Evolutionary conservation across 2,329 filamentous ascomycete species (phyloP).

Genomic region (Amphichorda felina): DNA sequence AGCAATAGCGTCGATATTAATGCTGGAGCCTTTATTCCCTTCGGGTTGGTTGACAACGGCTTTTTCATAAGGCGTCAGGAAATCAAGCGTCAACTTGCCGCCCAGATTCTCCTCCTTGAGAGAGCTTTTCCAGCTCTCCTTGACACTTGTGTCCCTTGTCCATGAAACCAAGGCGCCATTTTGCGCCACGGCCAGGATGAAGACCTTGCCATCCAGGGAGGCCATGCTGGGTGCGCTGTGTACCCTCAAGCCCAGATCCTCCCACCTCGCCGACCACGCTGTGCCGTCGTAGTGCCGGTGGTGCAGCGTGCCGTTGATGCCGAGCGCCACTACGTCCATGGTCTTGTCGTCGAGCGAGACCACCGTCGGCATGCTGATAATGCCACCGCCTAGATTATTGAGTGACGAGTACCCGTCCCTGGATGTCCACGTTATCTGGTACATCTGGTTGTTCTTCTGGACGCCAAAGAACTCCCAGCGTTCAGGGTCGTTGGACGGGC

Average conservation of each 20-base stretch:
- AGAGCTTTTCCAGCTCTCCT: too few species aligned
- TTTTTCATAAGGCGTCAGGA: too few species aligned
- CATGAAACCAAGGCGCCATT: too few species aligned
- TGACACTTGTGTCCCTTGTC: too few species aligned
- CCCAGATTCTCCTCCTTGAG: too few species aligned
- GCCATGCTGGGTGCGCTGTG: too few species aligned
- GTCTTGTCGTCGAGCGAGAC: neutral
- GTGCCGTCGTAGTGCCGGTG: neutral
- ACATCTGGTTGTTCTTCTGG: conserved; percentile 1
- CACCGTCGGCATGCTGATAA: neutral
- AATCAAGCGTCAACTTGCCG: too few species aligned
- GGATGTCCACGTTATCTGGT: neutral
- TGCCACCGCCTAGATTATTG: neutral
- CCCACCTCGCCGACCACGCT: neutral
- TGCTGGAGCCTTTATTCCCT: too few species aligned
- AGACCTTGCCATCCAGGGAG: too few species aligned
- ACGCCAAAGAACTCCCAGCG: conserved; percentile 1
- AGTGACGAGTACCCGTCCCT: neutral
- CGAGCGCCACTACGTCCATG: neutral
- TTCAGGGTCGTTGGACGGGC: neutral
- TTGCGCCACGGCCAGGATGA: too few species aligned
- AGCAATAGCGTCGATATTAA: too few species aligned
- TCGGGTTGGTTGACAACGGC: too few species aligned
- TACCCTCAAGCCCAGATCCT: neutral
- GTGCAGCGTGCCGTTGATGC: neutral